A percentile compares a stretch with the other conserved stretches of the same genome.
Evolutionary conservation across 805 yeast genomes (phyloP).

Genomic region (Ogataea kodamae): DNA sequence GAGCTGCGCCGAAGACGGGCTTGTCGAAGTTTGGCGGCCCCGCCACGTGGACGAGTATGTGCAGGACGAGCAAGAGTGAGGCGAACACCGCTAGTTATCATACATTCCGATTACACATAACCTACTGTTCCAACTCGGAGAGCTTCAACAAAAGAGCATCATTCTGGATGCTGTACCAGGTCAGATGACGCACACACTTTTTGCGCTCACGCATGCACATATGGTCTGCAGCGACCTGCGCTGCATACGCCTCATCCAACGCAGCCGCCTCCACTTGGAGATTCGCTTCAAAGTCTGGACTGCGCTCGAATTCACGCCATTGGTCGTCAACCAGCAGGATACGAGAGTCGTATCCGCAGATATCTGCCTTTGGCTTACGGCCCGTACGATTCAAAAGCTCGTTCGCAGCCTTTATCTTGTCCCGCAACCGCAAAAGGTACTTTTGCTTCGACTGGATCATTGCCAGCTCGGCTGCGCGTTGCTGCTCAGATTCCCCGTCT

Average conservation of each 20-base stretch:
- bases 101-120: no score
- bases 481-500: conserved; percentile 10
- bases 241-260: conserved; percentile 19
- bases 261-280: conserved; percentile 12
- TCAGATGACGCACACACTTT: conserved; percentile 51
- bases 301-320: conserved; percentile 22
- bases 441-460: conserved; percentile 21
- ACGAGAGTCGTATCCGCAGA: conserved; percentile 49
- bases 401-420: conserved; percentile 36
- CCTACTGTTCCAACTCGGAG: no score
- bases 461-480: conserved; percentile 17
- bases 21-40: conserved; percentile 76
- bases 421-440: conserved; percentile 34
- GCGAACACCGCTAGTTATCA: no score
- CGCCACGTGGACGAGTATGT: conserved; percentile 44
- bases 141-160: conserved; percentile 37
- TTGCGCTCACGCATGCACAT: conserved; percentile 52
- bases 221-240: conserved; percentile 19
- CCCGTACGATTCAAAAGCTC: conserved; percentile 33
- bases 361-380: conserved; percentile 36
- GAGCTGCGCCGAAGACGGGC: conserved; percentile 70
- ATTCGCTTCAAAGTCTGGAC: conserved; percentile 13
- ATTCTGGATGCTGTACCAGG: conserved; percentile 32
- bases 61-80: conserved; percentile 39
- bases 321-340: conserved; percentile 18